Evolutionary conservation across 2,329 filamentous ascomycete genomes (phyloP).

Genomic region (Claviceps maximensis): DNA sequence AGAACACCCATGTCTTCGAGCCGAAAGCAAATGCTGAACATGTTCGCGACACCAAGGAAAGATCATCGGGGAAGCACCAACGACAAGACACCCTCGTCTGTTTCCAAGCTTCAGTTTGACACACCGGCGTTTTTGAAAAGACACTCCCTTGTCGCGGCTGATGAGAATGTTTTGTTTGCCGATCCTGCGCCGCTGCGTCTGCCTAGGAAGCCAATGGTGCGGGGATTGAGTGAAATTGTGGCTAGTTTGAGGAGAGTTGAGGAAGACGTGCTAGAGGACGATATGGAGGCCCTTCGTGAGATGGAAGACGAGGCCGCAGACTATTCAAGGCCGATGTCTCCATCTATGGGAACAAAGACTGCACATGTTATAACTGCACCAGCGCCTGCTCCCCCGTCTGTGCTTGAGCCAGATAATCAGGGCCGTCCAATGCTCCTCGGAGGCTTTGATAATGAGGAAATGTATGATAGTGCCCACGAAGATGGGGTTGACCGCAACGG

Average conservation of each 20-base stretch:
- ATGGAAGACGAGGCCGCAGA: slow-evolving; percentile 40
- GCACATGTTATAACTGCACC: slow-evolving; percentile 6
- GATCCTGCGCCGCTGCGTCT: slow-evolving; percentile 36
- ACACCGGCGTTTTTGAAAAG: slow-evolving; percentile 59
- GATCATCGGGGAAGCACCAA: slow-evolving; percentile 27
- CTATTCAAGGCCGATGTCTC: slow-evolving; percentile 10
- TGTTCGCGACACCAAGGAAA: slow-evolving; percentile 53
- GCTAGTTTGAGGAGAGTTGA: slow-evolving; percentile 56
- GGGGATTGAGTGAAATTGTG: slow-evolving; percentile 62
- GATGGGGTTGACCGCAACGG: slow-evolving; percentile 41
- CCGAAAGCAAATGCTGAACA: slow-evolving; percentile 48
- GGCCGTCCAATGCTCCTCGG: slow-evolving; percentile 34
- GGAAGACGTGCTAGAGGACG: slow-evolving; percentile 57
- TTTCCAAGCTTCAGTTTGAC: slow-evolving; percentile 45
- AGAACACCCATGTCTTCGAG: slow-evolving; percentile 41
- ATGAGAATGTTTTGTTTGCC: slow-evolving; percentile 41
- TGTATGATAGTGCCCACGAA: slow-evolving; percentile 42
- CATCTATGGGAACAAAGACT: slow-evolving; percentile 18
- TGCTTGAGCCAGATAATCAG: slow-evolving; percentile 28
- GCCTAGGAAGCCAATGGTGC: slow-evolving; percentile 48
- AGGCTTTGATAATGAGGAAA: slow-evolving; percentile 49
- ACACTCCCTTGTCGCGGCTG: slow-evolving; percentile 34
- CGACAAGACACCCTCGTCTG: slow-evolving; percentile 33
- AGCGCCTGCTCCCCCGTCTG: neutral
- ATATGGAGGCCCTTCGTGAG: slow-evolving; percentile 61